A percentile compares a stretch with the other conserved stretches of the same genome.
Evolutionary conservation across 2,329 filamentous ascomycete genomes (phyloP).

Genomic region (Lachnellula cervina): DNA sequence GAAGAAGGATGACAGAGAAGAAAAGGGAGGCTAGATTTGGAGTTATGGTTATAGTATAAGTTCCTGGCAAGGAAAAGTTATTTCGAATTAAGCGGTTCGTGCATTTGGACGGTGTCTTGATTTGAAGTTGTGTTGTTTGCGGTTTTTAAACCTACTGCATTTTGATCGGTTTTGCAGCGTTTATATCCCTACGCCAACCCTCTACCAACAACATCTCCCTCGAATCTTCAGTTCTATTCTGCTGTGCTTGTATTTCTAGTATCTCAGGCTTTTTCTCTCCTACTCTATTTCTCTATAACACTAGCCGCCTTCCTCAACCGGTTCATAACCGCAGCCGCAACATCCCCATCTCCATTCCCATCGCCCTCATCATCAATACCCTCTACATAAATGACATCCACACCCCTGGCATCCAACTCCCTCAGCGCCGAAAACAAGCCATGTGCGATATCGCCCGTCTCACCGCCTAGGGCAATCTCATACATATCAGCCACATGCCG

Average conservation of each 20-base stretch:
- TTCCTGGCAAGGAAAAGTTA: background rate
- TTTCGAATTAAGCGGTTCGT: background rate
- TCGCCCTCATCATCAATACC: slow-evolving; percentile 76
- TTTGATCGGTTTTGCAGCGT: no score
- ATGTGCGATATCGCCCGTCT: slow-evolving; percentile 71
- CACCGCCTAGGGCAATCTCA: slow-evolving; percentile 68
- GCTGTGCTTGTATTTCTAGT: background rate
- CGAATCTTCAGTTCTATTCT: background rate
- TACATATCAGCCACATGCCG: slow-evolving; percentile 33
- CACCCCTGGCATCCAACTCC: slow-evolving; percentile 73
- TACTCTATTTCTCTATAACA: slow-evolving; percentile 26
- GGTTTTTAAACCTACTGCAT: no score
- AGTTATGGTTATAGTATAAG: slow-evolving; percentile 7
- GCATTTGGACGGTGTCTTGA: background rate
- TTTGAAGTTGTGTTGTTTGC: background rate
- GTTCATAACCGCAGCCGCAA: slow-evolving; percentile 85
- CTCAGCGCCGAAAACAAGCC: slow-evolving; percentile 83
- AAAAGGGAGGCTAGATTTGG: slow-evolving; percentile 6
- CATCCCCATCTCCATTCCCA: slow-evolving; percentile 27
- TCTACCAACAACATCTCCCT: background rate
- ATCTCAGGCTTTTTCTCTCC: background rate
- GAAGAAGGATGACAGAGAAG: background rate
- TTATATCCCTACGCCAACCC: background rate
- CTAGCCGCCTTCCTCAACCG: slow-evolving; percentile 72
- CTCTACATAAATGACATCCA: slow-evolving; percentile 85